Conservation (phyloP, 1,284 basidiomycete species). For the Cutaneotrichosporon spelunceum region DNA sequence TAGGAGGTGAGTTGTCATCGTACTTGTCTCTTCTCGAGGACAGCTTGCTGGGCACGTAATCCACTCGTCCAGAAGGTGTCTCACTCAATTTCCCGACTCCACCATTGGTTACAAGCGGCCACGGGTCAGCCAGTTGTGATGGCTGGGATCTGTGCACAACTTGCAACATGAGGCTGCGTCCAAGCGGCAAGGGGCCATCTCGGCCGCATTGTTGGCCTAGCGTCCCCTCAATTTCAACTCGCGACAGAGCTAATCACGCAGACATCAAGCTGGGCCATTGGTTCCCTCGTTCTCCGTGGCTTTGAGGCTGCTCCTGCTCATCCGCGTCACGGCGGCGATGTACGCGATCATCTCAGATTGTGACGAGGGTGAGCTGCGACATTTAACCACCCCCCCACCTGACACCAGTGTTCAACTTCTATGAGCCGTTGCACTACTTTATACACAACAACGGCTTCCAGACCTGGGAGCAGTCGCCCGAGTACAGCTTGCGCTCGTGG, state of each 20-base stretch:
- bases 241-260: constrained; percentile 11
- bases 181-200: background rate
- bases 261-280: constrained; percentile 60
- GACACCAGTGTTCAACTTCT: constrained; percentile 95
- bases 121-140: background rate
- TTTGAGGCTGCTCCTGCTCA: constrained; percentile 74
- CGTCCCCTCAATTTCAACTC: background rate
- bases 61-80: background rate
- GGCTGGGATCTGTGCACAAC: background rate
- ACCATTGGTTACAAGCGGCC: background rate
- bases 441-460: constrained; percentile 83
- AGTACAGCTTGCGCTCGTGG: constrained; percentile 89
- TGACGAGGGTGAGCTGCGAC: constrained; percentile 73
- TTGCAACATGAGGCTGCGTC: constrained; percentile 2
- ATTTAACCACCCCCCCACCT: background rate
- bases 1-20: constrained; percentile 36
- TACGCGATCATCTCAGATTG: constrained; percentile 95
- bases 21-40: background rate
- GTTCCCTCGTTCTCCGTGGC: constrained; percentile 76
- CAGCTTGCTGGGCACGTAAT: no score
- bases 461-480: constrained; percentile 94
- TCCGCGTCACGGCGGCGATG: constrained; percentile 85
- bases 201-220: background rate
- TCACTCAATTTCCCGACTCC: background rate
- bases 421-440: constrained; percentile 93